phyloP scores from a whole-genome alignment of 768 basidiomycete genomes.

The Tricholoma matsutake region DNA sequence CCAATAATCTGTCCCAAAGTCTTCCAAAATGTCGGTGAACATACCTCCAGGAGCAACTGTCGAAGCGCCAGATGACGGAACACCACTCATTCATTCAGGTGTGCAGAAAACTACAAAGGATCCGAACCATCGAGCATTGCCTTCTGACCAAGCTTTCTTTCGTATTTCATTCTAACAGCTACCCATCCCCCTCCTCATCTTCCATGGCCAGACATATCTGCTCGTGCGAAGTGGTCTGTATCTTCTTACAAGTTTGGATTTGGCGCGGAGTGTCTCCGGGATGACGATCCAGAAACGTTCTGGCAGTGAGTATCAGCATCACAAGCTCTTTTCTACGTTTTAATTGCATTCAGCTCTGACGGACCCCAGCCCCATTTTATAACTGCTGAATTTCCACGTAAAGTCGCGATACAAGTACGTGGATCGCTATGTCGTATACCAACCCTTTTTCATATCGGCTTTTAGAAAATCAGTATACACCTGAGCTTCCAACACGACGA shows the following conservation, averaged over 20 bases:
- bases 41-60: conserved; percentile 16
- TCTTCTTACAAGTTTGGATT: conserved; percentile 97
- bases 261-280: conserved; percentile 87
- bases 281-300: conserved; percentile 88
- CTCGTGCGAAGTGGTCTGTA: conserved; percentile 91
- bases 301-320: conserved; percentile 81
- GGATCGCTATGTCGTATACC: background rate
- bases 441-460: background rate
- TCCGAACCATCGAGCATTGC: background rate
- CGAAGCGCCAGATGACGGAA: conserved; percentile 27
- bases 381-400: conserved; percentile 88
- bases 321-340: background rate
- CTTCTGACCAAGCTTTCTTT: conserved; percentile 1
- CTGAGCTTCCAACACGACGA: conserved; percentile 85
- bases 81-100: conserved; percentile 38
- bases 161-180: conserved; percentile 19
- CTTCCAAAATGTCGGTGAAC: conserved; percentile 17
- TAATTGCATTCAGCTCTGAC: conserved; percentile 57
- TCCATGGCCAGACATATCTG: conserved; percentile 82
- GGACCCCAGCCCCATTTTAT: conserved; percentile 97
- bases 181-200: conserved; percentile 51
- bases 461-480: conserved; percentile 82
- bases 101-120: conserved; percentile 3
- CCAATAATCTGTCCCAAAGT: background rate
- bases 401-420: conserved; percentile 81